Evolutionary conservation across 2,329 filamentous ascomycete genomes (phyloP).

Genomic region (Sporothrix schenckii): DNA sequence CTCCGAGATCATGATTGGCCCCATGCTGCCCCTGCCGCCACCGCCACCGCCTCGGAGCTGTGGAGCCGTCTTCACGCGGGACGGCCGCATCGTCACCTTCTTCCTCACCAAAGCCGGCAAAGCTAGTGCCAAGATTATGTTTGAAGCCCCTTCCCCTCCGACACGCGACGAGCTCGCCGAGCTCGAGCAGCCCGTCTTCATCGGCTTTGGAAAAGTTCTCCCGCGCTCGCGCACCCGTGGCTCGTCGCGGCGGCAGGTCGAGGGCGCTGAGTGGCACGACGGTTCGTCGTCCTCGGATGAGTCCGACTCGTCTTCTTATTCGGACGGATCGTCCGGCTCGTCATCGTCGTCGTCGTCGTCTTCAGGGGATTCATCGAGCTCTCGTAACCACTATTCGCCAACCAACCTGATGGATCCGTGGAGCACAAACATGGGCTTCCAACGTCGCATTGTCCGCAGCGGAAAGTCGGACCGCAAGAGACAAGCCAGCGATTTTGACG

Average conservation of each 20-base stretch:
- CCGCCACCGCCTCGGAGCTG: constrained; percentile 62
- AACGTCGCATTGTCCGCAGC: constrained; percentile 61
- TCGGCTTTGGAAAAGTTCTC: constrained; percentile 36
- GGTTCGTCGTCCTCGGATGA: constrained; percentile 41
- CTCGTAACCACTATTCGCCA: constrained; percentile 9
- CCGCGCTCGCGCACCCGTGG: constrained; percentile 10
- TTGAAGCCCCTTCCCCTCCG: constrained; percentile 49
- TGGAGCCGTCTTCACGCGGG: constrained; percentile 63
- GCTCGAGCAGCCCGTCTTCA: constrained; percentile 35
- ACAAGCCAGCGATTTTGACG: constrained; percentile 37
- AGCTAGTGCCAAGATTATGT: constrained; percentile 52
- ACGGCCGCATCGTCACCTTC: constrained; percentile 67
- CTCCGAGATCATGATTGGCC: not conserved
- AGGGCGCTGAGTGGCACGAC: constrained; percentile 47
- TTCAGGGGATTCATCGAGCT: not conserved
- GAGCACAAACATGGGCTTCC: constrained; percentile 44
- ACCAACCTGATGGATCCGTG: constrained; percentile 34
- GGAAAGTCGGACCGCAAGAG: constrained; percentile 37
- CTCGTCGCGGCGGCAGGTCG: constrained; percentile 51
- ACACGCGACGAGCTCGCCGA: constrained; percentile 33
- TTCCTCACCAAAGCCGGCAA: constrained; percentile 70
- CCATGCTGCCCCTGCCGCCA: constrained; percentile 45
- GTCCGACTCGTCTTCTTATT: constrained; percentile 45
- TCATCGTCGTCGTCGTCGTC: constrained; percentile 22
- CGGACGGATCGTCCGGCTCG: constrained; percentile 36